Evolutionary conservation across 2,329 filamentous ascomycete species (phyloP).

Genomic region (Emmonsiellopsis sp.): DNA sequence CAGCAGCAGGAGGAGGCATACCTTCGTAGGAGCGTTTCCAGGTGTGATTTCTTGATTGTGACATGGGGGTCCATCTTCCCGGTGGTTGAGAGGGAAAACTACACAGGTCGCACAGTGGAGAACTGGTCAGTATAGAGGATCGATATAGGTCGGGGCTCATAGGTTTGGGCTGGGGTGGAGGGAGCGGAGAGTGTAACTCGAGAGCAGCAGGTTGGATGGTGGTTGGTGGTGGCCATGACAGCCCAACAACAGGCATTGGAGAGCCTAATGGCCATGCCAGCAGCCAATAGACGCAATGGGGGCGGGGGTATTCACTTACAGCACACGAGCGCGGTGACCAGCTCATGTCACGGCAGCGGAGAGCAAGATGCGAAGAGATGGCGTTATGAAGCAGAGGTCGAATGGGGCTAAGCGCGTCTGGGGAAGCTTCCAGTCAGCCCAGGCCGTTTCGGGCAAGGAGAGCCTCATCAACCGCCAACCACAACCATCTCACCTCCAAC

Average conservation of each 20-base stretch:
- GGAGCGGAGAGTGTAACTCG: not conserved
- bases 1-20: constrained; percentile 28
- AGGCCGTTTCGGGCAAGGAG: too few relatives aligned
- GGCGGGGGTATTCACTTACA: not conserved
- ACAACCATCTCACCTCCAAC: too few relatives aligned
- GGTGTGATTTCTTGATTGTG: constrained; percentile 51
- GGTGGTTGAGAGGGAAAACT: not conserved
- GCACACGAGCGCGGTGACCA: too few relatives aligned
- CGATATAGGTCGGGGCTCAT: not conserved
- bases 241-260: not conserved
- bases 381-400: too few relatives aligned
- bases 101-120: not conserved
- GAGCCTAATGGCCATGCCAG: not conserved
- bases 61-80: constrained; percentile 32
- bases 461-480: too few relatives aligned
- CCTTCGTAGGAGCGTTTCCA: constrained; percentile 54
- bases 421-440: too few relatives aligned
- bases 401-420: too few relatives aligned
- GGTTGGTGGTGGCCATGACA: not conserved
- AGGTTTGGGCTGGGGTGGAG: not conserved
- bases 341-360: too few relatives aligned
- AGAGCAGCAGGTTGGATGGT: not conserved
- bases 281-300: not conserved
- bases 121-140: not conserved
- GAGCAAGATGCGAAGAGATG: too few relatives aligned